These are phyloP conservation scores for Steccherinum ochraceum DNA, from an alignment of 768 basidiomycete species.

Conservation along the genomic window DNA sequence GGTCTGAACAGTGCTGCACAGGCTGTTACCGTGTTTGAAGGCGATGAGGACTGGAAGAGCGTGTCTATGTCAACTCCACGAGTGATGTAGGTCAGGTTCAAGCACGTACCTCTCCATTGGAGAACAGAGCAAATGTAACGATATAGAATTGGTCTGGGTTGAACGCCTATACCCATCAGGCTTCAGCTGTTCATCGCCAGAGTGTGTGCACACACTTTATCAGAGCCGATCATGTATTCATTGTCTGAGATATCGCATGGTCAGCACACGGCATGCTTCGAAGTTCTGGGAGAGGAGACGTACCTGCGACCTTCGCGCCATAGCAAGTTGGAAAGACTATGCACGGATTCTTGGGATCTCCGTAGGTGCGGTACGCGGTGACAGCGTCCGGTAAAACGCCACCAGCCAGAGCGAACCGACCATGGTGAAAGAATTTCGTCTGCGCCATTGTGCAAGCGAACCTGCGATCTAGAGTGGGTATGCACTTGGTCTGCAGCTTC, in stretches of 20 bases:
- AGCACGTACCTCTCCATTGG: slow-evolving; percentile 45
- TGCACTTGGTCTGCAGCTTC: too few species aligned
- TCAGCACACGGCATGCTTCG: too few species aligned
- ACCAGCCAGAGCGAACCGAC: slow-evolving; percentile 44
- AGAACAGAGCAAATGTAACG: slow-evolving; percentile 52
- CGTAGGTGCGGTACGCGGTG: slow-evolving; percentile 53
- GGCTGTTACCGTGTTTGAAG: slow-evolving; percentile 61
- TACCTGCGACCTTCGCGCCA: too few species aligned
- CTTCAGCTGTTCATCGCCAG: too few species aligned
- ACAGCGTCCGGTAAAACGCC: slow-evolving; percentile 51
- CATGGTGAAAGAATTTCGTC: slow-evolving; percentile 48
- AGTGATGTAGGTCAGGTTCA: neutral
- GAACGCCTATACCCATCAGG: too few species aligned
- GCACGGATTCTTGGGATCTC: slow-evolving; percentile 44
- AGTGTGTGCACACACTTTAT: too few species aligned
- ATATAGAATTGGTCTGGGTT: slow-evolving; percentile 52
- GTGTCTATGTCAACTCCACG: too few species aligned
- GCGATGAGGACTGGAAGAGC: slow-evolving; percentile 31
- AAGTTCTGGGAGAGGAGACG: too few species aligned
- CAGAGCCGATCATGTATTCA: slow-evolving; percentile 41
- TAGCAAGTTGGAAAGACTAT: slow-evolving; percentile 55
- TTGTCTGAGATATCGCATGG: slow-evolving; percentile 36
- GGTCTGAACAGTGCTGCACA: too few species aligned
- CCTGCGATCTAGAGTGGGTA: too few species aligned
- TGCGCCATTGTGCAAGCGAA: too few species aligned